phyloP scores from a whole-genome alignment of 1,284 basidiomycete species.

The Vanrija humicola region DNA sequence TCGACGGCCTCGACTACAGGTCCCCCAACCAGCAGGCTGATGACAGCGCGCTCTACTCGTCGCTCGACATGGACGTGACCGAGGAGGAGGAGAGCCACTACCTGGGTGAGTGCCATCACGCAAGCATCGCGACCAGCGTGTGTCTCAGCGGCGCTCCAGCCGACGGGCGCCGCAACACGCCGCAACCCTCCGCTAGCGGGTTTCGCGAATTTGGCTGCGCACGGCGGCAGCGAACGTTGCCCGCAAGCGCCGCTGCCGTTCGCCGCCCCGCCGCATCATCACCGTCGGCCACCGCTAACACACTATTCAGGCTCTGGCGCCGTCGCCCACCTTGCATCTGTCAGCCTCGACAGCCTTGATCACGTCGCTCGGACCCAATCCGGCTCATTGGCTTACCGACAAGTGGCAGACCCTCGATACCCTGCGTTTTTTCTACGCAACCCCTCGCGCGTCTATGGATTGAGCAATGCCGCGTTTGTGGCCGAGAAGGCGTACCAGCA shows the following conservation, averaged over 20 bases:
- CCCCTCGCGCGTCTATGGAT: slow-evolving; percentile 17
- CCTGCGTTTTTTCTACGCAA: slow-evolving; percentile 23
- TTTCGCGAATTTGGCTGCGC: neutral
- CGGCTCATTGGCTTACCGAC: slow-evolving; percentile 13
- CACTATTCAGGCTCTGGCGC: slow-evolving; percentile 10
- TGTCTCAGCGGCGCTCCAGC: neutral
- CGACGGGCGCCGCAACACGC: neutral
- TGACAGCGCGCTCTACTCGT: slow-evolving; percentile 11
- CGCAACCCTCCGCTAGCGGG: neutral
- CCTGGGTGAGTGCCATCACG: slow-evolving; percentile 10
- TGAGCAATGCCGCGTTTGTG: slow-evolving; percentile 12
- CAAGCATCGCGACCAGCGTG: too few relatives aligned
- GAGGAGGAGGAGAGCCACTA: slow-evolving; percentile 25
- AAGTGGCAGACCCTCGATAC: slow-evolving; percentile 17
- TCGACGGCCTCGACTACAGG: too few relatives aligned
- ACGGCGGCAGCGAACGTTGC: neutral
- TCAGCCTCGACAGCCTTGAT: slow-evolving; percentile 13
- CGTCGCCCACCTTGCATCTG: slow-evolving; percentile 12
- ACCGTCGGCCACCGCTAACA: neutral
- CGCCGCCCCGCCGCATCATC: neutral
- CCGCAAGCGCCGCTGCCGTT: too few relatives aligned
- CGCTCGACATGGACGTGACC: slow-evolving; percentile 17
- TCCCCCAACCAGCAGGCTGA: neutral
- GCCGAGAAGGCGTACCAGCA: slow-evolving; percentile 17
- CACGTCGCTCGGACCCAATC: neutral